A percentile compares a stretch with the other conserved stretches of the same genome.
These are phyloP conservation scores for Clarkia xantiana DNA, from an alignment of 345 rosid species.

Conservation along the genomic window DNA sequence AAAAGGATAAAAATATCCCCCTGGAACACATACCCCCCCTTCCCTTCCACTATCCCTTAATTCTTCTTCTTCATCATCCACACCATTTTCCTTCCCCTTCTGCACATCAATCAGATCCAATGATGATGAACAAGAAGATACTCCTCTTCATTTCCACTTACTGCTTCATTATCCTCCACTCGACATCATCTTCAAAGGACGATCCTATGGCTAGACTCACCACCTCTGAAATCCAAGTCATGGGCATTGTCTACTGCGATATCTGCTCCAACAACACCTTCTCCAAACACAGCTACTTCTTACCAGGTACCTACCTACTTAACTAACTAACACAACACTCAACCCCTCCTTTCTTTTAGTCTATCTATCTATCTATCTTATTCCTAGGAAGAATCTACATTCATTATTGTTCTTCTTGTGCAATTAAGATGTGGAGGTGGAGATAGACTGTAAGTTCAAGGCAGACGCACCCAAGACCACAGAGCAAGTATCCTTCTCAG, in stretches of 20 bases:
- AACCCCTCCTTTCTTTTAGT: neutral
- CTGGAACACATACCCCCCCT: neutral
- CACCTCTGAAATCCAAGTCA: conserved; percentile 46
- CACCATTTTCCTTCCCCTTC: neutral
- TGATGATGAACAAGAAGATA: too few relatives aligned
- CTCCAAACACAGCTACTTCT: conserved; percentile 91
- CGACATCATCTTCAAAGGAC: conserved; percentile 2
- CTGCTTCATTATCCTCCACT: conserved; percentile 24
- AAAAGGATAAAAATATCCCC: conserved; percentile 17
- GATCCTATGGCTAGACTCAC: conserved; percentile 14
- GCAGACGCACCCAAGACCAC: conserved; percentile 41
- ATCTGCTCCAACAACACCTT: conserved; percentile 94
- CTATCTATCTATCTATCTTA: neutral
- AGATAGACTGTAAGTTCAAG: conserved; percentile 63
- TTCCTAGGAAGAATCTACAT: neutral
- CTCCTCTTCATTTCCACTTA: conserved; percentile 3
- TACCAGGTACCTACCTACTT: conserved; percentile 73
- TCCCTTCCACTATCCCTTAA: neutral
- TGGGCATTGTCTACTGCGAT: conserved; percentile 94
- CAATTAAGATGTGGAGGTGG: conserved; percentile 68
- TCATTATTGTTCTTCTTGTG: neutral
- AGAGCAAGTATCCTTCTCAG: conserved; percentile 56
- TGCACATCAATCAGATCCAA: too few relatives aligned
- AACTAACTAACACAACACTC: too few relatives aligned
- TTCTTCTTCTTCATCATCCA: conserved; percentile 6